phyloP scores from a whole-genome alignment of 2,329 filamentous ascomycete genomes.

The Colletotrichum magnum region DNA sequence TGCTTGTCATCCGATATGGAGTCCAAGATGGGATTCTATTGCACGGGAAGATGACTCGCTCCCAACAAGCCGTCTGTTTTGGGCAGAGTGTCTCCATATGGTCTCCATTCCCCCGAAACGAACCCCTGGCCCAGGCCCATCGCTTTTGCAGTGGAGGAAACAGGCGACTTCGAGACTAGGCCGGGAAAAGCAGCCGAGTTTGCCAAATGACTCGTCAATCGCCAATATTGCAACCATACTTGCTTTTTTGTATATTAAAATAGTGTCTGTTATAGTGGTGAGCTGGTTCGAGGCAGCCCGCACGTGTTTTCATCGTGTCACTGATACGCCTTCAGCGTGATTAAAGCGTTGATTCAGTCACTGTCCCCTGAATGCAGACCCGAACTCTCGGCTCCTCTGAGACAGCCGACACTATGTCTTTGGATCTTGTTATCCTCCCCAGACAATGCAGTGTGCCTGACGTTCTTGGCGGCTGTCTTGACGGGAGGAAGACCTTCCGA shows the following conservation, averaged over 20 bases:
- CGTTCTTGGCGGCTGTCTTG: neutral
- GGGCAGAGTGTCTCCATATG: constrained; percentile 19
- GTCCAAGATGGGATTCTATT: constrained; percentile 14
- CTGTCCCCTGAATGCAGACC: constrained; percentile 8
- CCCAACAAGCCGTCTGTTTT: constrained; percentile 6
- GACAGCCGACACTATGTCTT: neutral
- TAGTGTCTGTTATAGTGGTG: constrained; percentile 14
- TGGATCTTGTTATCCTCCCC: neutral
- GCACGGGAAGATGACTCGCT: constrained; percentile 26
- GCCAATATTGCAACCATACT: constrained; percentile 27
- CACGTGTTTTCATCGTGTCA: constrained; percentile 20
- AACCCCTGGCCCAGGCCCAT: constrained; percentile 29
- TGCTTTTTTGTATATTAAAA: constrained; percentile 26
- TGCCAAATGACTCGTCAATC: constrained; percentile 26
- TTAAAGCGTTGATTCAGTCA: neutral
- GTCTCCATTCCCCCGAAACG: constrained; percentile 22
- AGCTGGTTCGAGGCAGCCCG: neutral
- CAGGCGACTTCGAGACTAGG: constrained; percentile 11
- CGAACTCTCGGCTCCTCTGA: constrained; percentile 1
- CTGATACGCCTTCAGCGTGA: constrained; percentile 14
- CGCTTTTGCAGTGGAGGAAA: constrained; percentile 9
- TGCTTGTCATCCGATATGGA: constrained; percentile 27
- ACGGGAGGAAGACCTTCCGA: neutral
- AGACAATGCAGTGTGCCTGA: neutral
- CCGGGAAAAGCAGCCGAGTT: constrained; percentile 22